phyloP scores from a whole-genome alignment of 139 green algal species.

The Chlamydomonas schloesseri region DNA sequence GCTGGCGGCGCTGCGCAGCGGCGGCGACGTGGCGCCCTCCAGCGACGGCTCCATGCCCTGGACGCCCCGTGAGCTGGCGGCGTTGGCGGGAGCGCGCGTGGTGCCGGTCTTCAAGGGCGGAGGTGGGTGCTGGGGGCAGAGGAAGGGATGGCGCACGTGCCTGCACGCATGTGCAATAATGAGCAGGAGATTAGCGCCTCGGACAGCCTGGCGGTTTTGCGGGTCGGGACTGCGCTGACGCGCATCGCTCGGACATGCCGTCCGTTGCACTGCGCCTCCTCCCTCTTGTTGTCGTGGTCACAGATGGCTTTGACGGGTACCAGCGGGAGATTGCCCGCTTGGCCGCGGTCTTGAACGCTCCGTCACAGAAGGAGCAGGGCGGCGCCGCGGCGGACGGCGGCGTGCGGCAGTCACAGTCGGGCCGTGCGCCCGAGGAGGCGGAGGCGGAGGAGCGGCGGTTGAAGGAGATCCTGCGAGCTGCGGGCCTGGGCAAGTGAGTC shows the following conservation, averaged over 20 bases:
- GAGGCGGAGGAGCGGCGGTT: conserved; percentile 33
- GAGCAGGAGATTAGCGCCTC: no score
- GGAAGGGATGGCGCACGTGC: no score
- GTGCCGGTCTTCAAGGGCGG: conserved; percentile 14
- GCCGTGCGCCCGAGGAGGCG: background rate
- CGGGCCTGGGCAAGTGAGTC: conserved; percentile 25
- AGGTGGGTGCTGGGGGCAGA: background rate
- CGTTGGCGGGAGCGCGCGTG: background rate
- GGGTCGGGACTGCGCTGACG: no score
- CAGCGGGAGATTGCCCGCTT: conserved; percentile 26
- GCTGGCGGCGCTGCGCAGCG: background rate
- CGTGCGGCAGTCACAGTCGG: background rate
- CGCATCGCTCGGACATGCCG: no score
- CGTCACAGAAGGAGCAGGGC: background rate
- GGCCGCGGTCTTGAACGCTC: background rate
- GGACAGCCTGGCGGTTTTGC: no score
- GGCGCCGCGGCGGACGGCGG: background rate
- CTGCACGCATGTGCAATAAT: no score
- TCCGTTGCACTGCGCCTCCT: no score
- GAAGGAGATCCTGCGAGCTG: conserved; percentile 19
- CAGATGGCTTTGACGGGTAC: conserved; percentile 37
- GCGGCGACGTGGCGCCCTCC: background rate
- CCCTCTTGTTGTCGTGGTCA: no score
- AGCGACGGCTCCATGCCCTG: background rate
- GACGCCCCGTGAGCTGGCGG: background rate